These are phyloP conservation scores for Zasmidium angulare DNA, from an alignment of 2,329 filamentous ascomycete species.

Conservation along the genomic window DNA sequence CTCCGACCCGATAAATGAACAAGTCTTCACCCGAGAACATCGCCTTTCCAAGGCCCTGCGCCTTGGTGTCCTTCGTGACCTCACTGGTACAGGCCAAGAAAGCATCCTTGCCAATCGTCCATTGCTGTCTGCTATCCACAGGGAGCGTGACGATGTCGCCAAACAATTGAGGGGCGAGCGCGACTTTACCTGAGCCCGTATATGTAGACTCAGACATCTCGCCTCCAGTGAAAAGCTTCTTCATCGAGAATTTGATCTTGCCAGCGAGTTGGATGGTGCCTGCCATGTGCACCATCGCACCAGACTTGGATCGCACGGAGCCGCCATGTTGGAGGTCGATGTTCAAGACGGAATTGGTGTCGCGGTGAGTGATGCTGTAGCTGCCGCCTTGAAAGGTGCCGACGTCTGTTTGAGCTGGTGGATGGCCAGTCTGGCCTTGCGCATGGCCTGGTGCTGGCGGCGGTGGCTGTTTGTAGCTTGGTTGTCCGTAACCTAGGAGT, in stretches of 20 bases:
- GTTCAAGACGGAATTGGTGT: constrained; percentile 83
- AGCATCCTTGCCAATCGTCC: constrained; percentile 81
- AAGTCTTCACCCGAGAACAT: constrained; percentile 90
- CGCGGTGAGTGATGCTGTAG: constrained; percentile 85
- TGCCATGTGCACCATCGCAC: constrained; percentile 90
- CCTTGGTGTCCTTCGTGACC: constrained; percentile 75
- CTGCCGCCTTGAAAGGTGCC: constrained; percentile 93
- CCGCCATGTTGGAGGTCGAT: constrained; percentile 84
- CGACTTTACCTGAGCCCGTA: constrained; percentile 82
- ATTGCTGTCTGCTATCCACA: constrained; percentile 67
- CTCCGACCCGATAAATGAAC: constrained; percentile 77
- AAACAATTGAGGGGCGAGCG: constrained; percentile 73
- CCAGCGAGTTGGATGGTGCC: constrained; percentile 79
- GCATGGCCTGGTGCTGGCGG: not conserved
- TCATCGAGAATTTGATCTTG: constrained; percentile 76
- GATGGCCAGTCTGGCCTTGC: not conserved
- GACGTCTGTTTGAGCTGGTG: constrained; percentile 54
- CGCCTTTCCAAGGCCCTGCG: constrained; percentile 77
- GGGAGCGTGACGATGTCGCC: constrained; percentile 82
- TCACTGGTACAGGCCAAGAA: constrained; percentile 84
- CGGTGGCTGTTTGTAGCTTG: not conserved
- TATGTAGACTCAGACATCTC: constrained; percentile 76
- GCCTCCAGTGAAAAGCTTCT: constrained; percentile 78
- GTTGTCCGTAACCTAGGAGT: not conserved
- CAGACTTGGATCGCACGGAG: constrained; percentile 74